phyloP scores from a whole-genome alignment of 2,329 filamentous ascomycete genomes.

The Cytospora schulzeri region DNA sequence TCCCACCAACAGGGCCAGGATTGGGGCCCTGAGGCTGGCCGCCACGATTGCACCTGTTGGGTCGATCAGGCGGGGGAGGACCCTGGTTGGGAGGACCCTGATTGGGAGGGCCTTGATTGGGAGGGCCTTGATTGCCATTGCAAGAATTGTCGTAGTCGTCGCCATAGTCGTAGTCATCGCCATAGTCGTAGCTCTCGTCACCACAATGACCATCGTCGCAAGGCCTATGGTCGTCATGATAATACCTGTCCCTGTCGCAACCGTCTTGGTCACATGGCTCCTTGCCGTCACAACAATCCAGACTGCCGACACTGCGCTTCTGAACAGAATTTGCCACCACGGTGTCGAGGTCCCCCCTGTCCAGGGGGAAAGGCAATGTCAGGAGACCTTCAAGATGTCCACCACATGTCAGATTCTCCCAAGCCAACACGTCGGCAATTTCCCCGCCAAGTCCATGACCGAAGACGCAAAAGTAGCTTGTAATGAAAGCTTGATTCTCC shows the following conservation, averaged over 20 bases:
- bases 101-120: not conserved
- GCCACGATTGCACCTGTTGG: not conserved
- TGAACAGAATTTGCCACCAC: not conserved
- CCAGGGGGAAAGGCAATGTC: slow-evolving; percentile 9
- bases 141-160: not conserved
- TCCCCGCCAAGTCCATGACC: slow-evolving; percentile 22
- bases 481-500: not conserved
- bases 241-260: slow-evolving; percentile 1
- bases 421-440: slow-evolving; percentile 5
- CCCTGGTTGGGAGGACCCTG: too few species aligned
- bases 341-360: not conserved
- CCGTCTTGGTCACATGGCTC: slow-evolving; percentile 2
- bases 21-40: slow-evolving; percentile 6
- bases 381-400: slow-evolving; percentile 7
- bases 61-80: not conserved
- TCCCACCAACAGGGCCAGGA: not conserved
- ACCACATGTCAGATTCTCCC: not conserved
- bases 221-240: not conserved
- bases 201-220: not conserved
- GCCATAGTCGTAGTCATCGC: not conserved
- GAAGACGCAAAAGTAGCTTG: slow-evolving; percentile 8
- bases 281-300: slow-evolving; percentile 1
- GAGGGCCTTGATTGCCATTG: not conserved
- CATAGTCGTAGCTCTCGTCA: not conserved
- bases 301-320: slow-evolving; percentile 6